Percentiles rank a stretch among this genome's conserved stretches.
Evolutionary conservation across 331 rosid genomes (phyloP).

Genomic region (Prunus yedoensis): DNA sequence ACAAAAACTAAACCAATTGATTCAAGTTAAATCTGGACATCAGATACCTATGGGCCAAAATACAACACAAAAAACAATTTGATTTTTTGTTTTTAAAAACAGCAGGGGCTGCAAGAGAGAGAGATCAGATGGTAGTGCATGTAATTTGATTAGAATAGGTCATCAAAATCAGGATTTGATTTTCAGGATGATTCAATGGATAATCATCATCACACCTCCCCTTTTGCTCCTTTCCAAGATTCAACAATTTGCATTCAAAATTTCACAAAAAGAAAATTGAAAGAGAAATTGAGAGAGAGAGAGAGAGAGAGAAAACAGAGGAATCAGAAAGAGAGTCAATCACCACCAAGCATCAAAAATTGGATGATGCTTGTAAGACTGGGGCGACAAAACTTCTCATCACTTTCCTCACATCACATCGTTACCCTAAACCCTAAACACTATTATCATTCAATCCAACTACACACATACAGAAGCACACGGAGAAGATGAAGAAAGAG

Average conservation of each 20-base stretch:
- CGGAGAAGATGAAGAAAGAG: no score
- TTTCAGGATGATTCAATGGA: conserved; percentile 23
- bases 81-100: no score
- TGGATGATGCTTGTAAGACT: conserved; percentile 15
- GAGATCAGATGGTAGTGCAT: conserved; percentile 28
- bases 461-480: neutral
- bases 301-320: neutral
- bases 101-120: neutral
- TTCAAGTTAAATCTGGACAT: conserved; percentile 3
- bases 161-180: neutral
- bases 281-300: neutral
- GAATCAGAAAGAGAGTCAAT: conserved; percentile 28
- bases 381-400: conserved; percentile 25
- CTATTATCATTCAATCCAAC: neutral
- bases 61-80: no score
- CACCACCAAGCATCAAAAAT: conserved; percentile 17
- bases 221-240: neutral
- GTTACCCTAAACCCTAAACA: no score
- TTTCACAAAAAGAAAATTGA: neutral
- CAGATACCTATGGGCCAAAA: conserved; percentile 11
- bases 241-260: neutral
- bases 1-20: neutral
- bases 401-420: neutral
- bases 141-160: conserved; percentile 17
- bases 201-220: conserved; percentile 20